Evolutionary conservation across 768 basidiomycete species (phyloP).

Genomic region (Lactarius vividus): DNA sequence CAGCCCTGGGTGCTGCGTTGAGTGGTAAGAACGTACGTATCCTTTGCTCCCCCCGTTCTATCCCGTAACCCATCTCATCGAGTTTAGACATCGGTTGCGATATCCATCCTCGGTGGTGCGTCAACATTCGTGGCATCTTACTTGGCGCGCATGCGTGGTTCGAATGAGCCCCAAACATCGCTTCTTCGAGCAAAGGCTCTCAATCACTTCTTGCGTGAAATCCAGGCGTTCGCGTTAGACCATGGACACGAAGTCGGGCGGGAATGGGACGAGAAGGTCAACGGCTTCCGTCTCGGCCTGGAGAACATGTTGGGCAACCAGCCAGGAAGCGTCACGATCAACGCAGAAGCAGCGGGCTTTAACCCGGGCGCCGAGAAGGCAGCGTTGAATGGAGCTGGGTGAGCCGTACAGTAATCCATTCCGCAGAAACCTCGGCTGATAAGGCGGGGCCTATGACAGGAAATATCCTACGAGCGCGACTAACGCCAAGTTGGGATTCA

Average conservation of each 20-base stretch:
- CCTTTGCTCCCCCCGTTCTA: neutral
- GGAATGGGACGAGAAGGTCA: slow-evolving; percentile 37
- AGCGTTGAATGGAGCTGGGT: neutral
- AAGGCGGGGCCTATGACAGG: neutral
- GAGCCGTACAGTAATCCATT: neutral
- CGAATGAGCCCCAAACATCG: slow-evolving; percentile 68
- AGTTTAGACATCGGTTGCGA: slow-evolving; percentile 38
- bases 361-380: neutral
- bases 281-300: slow-evolving; percentile 40
- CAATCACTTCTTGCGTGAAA: slow-evolving; percentile 65
- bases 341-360: neutral
- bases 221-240: slow-evolving; percentile 56
- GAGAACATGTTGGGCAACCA: slow-evolving; percentile 48
- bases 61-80: neutral
- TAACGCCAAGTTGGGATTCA: slow-evolving; percentile 1
- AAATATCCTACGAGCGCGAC: slow-evolving; percentile 1
- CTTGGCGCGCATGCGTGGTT: slow-evolving; percentile 65
- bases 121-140: slow-evolving; percentile 70
- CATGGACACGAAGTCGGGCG: slow-evolving; percentile 41
- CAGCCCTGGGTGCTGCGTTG: slow-evolving; percentile 32
- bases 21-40: slow-evolving; percentile 25
- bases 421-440: too few relatives aligned
- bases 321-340: slow-evolving; percentile 23
- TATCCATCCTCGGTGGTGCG: slow-evolving; percentile 51
- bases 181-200: slow-evolving; percentile 54